These are phyloP conservation scores for Colletotrichum sp. DNA, from an alignment of 2,329 filamentous ascomycete genomes.

Conservation along the genomic window DNA sequence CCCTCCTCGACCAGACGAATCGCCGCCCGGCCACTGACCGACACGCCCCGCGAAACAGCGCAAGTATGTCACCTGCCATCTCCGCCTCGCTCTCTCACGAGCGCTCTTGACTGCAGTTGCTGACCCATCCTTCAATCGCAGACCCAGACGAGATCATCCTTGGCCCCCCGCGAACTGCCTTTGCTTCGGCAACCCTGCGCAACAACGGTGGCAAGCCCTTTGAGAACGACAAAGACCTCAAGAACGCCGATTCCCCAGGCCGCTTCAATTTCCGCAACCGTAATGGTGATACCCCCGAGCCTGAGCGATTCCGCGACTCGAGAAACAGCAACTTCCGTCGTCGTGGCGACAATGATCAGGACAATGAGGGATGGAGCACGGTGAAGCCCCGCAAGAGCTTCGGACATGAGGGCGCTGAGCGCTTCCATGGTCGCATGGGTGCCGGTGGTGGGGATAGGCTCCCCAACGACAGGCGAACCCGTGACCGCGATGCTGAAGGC, in stretches of 20 bases:
- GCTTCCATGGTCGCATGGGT: constrained; percentile 71
- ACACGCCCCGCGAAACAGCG: constrained; percentile 59
- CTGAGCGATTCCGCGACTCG: constrained; percentile 54
- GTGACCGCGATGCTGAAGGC: constrained; percentile 63
- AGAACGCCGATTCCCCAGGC: constrained; percentile 58
- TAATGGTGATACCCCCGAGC: constrained; percentile 54
- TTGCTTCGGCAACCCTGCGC: constrained; percentile 74
- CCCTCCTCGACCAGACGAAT: constrained; percentile 53
- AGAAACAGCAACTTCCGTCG: constrained; percentile 54
- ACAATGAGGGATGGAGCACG: constrained; percentile 76
- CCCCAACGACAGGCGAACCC: constrained; percentile 46
- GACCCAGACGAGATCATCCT: constrained; percentile 83
- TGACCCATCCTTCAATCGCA: constrained; percentile 38
- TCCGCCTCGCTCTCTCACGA: not conserved
- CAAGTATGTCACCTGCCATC: constrained; percentile 50
- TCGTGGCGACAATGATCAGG: constrained; percentile 61
- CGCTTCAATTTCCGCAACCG: constrained; percentile 66
- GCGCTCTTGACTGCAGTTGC: constrained; percentile 25
- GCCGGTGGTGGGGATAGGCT: constrained; percentile 52
- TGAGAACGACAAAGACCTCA: constrained; percentile 58
- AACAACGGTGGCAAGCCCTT: constrained; percentile 45
- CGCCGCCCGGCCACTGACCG: constrained; percentile 58
- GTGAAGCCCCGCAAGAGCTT: constrained; percentile 78
- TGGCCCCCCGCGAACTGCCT: constrained; percentile 82
- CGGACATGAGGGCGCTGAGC: constrained; percentile 73